Base-by-base conservation (phyloP, 768 basidiomycete species). In the Symmetrospora coprosmae region DNA sequence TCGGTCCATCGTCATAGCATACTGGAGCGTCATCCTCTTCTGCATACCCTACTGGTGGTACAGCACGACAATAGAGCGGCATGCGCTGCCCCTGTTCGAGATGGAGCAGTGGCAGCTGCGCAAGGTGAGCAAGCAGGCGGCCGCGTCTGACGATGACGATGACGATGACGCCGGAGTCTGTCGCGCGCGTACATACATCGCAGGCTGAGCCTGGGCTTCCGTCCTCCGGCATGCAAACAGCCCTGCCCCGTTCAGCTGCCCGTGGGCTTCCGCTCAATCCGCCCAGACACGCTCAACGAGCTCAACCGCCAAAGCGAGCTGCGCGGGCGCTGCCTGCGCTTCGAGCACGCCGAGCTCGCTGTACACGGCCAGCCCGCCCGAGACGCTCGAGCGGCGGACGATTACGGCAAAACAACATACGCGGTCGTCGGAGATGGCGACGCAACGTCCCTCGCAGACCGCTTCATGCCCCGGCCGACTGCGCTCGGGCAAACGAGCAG, bases 11-110 rank as follows among this genome's bases (percentile, higher is more conserved):
- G 76, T 91, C 60, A 71, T 76, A 3, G 79, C 85, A 0, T 94
- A 91, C 72, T 89, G 89, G 81, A 55, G 78, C 25, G 73, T 88
- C 27, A 78, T 94, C 34, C 65, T 92, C 33, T 73, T 87, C 6
- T 84, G 83, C 1, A 61, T 91, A 19, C 94, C 94, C 2, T 77
- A 87, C 48, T 99, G 94, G 94, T 96, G 89, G 88, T 78, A 76
- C 50, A 83, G 85, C 27, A 97, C 94, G 4, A 86, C 85, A 64
- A 92, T 97, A 28, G 79, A 90, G 68, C 80, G 91, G 27, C 76
- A 85, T 16, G 75, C 83, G 0, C 75, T 94, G 13, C 87, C 91
- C 1, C 74, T 77, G 7, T 72, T 73, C 40, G 78, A 80, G 21
- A 82, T 90, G 33, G 71, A 71, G 40, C 71, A 73, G 46, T 76